A percentile compares a stretch with the other conserved stretches of the same genome.
These are phyloP conservation scores for Backusella macrospora DNA, from an alignment of 192 early-diverging fungal species.

Conservation along the genomic window DNA sequence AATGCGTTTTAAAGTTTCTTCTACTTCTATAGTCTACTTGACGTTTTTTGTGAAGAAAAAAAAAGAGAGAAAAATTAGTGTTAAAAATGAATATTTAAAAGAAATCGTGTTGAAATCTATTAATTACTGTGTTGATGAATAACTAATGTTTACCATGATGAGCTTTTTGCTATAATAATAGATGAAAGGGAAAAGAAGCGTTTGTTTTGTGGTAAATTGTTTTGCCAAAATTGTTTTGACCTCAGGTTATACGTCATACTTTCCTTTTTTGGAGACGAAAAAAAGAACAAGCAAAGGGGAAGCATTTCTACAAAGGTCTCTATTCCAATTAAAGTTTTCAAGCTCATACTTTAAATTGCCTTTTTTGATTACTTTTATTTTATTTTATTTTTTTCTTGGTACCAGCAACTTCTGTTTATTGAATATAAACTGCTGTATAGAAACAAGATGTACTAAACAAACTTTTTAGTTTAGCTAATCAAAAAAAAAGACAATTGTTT, in stretches of 20 bases:
- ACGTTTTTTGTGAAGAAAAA: background rate
- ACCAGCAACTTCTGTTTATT: too few species aligned
- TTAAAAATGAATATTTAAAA: background rate
- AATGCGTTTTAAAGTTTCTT: conserved; percentile 92
- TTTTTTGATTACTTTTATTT: too few species aligned
- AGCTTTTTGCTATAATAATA: background rate
- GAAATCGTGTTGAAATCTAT: background rate
- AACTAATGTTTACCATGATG: conserved; percentile 13
- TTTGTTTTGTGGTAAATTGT: background rate
- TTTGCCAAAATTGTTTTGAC: background rate
- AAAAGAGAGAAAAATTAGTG: background rate
- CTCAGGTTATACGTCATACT: background rate
- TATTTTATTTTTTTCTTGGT: too few species aligned
- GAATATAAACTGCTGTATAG: too few species aligned
- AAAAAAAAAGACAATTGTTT: too few species aligned
- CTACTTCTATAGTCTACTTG: conserved; percentile 50
- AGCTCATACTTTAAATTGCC: too few species aligned
- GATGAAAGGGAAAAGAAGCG: background rate
- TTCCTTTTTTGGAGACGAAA: too few species aligned
- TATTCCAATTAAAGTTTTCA: too few species aligned
- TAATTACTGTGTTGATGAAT: background rate
- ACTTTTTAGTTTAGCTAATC: too few species aligned
- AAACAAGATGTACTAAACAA: too few species aligned
- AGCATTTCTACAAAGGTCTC: too few species aligned
- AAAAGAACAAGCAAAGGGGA: too few species aligned